Conservation (phyloP, 768 basidiomycete genomes). For the Mrakia frigida region DNA sequence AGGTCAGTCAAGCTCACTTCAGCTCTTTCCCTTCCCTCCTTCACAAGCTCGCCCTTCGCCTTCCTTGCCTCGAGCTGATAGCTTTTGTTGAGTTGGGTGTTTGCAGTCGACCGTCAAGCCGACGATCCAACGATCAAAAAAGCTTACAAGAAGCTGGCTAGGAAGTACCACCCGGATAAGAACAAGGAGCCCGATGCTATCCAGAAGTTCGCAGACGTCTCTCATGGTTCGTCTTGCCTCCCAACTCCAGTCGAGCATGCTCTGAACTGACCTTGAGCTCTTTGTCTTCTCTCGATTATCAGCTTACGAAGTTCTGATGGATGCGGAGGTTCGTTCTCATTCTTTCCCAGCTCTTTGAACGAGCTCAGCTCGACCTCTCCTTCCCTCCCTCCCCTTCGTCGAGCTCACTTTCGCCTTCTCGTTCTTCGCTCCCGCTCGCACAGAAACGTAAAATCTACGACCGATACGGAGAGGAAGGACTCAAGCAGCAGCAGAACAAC, state of each 20-base stretch:
- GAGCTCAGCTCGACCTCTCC: neutral
- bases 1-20: neutral
- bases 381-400: neutral
- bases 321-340: slow-evolving; percentile 55
- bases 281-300: slow-evolving; percentile 26
- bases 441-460: slow-evolving; percentile 94
- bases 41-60: neutral
- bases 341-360: neutral
- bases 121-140: slow-evolving; percentile 83
- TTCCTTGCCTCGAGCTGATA: neutral
- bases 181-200: slow-evolving; percentile 75
- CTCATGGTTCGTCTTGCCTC: slow-evolving; percentile 58
- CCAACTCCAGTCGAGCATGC: neutral
- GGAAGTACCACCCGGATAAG: slow-evolving; percentile 91
- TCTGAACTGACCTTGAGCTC: neutral
- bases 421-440: neutral
- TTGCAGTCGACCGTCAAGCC: slow-evolving; percentile 63
- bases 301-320: slow-evolving; percentile 94
- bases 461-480: slow-evolving; percentile 83
- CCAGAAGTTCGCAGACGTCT: slow-evolving; percentile 82
- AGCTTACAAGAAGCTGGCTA: slow-evolving; percentile 83
- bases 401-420: slow-evolving; percentile 4
- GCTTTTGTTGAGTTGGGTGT: neutral
- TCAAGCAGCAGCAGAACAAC: slow-evolving; percentile 71
- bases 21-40: neutral